phyloP scores from a whole-genome alignment of 2,329 filamentous ascomycete species.

The Alternaria longipes region DNA sequence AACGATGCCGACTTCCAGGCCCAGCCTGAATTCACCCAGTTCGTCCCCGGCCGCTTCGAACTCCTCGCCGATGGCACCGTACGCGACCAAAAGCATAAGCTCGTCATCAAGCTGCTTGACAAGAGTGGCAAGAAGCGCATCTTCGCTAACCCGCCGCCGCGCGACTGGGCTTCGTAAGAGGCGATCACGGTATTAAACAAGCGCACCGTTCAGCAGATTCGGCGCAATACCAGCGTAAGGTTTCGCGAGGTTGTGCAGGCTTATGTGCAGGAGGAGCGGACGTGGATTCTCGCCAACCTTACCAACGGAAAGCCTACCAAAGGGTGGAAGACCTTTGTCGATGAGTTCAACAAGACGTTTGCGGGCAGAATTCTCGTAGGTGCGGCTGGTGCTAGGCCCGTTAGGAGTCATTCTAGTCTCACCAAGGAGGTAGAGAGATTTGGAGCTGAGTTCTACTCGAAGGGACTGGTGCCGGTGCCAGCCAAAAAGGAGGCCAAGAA shows the following conservation, averaged over 20 bases:
- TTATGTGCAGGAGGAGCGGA: conserved; percentile 34
- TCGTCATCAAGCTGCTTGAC: conserved; percentile 37
- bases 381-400: conserved; percentile 15
- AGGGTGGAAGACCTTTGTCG: conserved; percentile 38
- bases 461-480: conserved; percentile 31
- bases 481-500: conserved; percentile 16
- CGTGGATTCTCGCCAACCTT: conserved; percentile 37
- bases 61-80: conserved; percentile 30
- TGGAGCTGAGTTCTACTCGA: conserved; percentile 31
- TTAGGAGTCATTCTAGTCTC: conserved; percentile 32
- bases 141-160: conserved; percentile 40
- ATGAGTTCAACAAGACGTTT: conserved; percentile 36
- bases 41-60: conserved; percentile 42
- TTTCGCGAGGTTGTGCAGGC: conserved; percentile 36
- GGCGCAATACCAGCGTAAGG: conserved; percentile 36
- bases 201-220: conserved; percentile 44
- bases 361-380: conserved; percentile 25
- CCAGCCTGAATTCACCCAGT: conserved; percentile 32
- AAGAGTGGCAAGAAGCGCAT: conserved; percentile 30
- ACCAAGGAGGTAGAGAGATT: conserved; percentile 45
- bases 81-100: conserved; percentile 40
- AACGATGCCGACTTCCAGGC: conserved; percentile 25
- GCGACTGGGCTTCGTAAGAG: conserved; percentile 38
- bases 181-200: conserved; percentile 42
- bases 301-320: conserved; percentile 29